Base-by-base conservation (phyloP, 352 stramenopile genomes). In the Pythium guiyangense region DNA sequence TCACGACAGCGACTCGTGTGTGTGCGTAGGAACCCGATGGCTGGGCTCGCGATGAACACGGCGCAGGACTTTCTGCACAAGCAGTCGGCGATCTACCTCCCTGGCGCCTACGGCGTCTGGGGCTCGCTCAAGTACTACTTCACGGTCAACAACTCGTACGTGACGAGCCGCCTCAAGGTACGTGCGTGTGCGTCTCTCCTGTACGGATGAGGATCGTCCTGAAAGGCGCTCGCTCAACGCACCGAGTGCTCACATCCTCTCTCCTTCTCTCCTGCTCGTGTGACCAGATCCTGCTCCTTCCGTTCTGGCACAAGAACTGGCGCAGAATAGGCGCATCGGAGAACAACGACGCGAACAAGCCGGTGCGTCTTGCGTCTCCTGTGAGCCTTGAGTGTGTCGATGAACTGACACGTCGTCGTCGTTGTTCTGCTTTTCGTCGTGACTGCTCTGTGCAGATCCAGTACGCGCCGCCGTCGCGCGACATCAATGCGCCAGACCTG, bases 401-500 rank as follows among this genome's bases (percentile, higher is more conserved):
- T 40, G 12, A 6, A 14, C 26, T n/a, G 11, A n/a, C 29, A 25
- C 3, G 20, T 6, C 20, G 34, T 49, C 37, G 42, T 22, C 22
- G 22, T 22, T 22, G 22, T 22, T 22, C 22, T 22, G 22, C 22
- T 22, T 22, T 22, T 22, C 22, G 22, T 22, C 22, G 22, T 22
- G 22, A 22, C 22, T 22, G 22, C 40, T 54, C 52, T n/a, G n/a
- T 57, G 6, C 53, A 87, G 77, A 79, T 64, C 47, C 81, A 90
- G 46, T 96, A 92, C 54, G 87, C 89, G 42, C 82, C 96, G n/a
- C 97, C 97, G 17, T 87, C 88, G 43, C 68, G 86, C 39, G 97
- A 99, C 71, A 84, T 97, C 57, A 99, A 99, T 65, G 96, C 97
- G 6, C 96, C 96, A 2, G 97, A 99, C 76, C 73, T 99, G 29